These are phyloP conservation scores for Alternaria arbusti DNA, from an alignment of 2,329 filamentous ascomycete genomes.

Conservation along the genomic window DNA sequence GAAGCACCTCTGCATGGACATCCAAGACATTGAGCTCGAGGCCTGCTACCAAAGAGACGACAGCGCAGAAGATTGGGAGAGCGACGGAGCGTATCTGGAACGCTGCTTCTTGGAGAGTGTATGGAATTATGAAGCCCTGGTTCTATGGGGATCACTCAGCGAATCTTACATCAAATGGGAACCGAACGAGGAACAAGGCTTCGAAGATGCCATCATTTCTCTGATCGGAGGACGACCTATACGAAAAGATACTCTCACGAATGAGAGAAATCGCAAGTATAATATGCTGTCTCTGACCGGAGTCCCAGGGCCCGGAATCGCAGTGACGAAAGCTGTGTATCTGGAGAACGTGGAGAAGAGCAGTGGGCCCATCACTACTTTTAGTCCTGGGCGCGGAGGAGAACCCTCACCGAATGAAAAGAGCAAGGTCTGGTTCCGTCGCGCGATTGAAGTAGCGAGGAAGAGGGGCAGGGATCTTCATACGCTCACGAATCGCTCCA, in stretches of 20 bases:
- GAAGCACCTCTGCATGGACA: neutral
- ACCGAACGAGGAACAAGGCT: constrained; percentile 4
- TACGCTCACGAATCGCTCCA: constrained; percentile 11
- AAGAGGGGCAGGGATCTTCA: constrained; percentile 11
- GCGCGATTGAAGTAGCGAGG: constrained; percentile 4
- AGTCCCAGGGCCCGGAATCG: neutral
- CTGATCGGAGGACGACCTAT: neutral
- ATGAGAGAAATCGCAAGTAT: neutral
- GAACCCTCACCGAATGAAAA: neutral
- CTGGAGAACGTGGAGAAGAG: neutral
- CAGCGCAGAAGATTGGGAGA: neutral
- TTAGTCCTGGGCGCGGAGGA: neutral
- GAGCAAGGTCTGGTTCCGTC: constrained; percentile 7
- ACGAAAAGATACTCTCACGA: neutral
- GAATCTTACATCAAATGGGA: neutral
- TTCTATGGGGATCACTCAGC: constrained; percentile 5
- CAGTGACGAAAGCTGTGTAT: neutral
- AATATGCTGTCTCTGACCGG: neutral
- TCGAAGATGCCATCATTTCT: constrained; percentile 1
- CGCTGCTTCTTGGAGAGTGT: neutral
- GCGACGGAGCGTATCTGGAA: neutral
- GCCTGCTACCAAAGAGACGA: neutral
- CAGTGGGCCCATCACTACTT: neutral
- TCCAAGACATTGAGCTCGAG: neutral
- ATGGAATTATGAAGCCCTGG: neutral